These are phyloP conservation scores for Taphrina flavorubra DNA, from an alignment of 1,139 yeast genomes.

Conservation along the genomic window DNA sequence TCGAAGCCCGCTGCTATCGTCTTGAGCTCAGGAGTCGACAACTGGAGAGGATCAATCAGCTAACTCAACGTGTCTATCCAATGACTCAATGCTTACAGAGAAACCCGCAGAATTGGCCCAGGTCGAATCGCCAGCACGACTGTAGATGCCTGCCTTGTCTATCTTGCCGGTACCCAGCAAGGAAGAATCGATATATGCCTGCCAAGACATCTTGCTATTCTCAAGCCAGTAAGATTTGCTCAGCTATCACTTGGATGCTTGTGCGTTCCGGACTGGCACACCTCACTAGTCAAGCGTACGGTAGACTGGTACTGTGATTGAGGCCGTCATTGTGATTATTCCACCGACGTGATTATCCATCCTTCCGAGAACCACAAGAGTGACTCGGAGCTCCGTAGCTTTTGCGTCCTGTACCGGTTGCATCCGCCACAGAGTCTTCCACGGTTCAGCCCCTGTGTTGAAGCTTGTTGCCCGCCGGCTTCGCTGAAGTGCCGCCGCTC, in stretches of 20 bases:
- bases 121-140: slow-evolving; percentile 89
- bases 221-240: background rate
- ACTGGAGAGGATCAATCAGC: background rate
- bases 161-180: slow-evolving; percentile 82
- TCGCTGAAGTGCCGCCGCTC: background rate
- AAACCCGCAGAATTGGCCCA: slow-evolving; percentile 89
- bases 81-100: slow-evolving; percentile 54
- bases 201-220: slow-evolving; percentile 21
- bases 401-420: background rate
- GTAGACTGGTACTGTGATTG: too few relatives aligned
- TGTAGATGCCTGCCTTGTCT: slow-evolving; percentile 90
- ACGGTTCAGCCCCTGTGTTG: slow-evolving; percentile 2
- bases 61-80: too few relatives aligned
- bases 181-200: slow-evolving; percentile 88
- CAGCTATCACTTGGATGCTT: too few relatives aligned
- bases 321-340: slow-evolving; percentile 2
- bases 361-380: background rate
- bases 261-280: too few relatives aligned
- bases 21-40: slow-evolving; percentile 68
- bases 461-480: slow-evolving; percentile 8
- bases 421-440: slow-evolving; percentile 2
- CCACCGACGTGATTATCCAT: background rate
- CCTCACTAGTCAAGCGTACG: too few relatives aligned
- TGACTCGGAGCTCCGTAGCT: background rate
- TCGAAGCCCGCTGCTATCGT: slow-evolving; percentile 80